Percentiles rank a stretch among this genome's conserved stretches.
These are phyloP conservation scores for Kodamaea plutei DNA, from an alignment of 1,139 yeast genomes.

Conservation along the genomic window DNA sequence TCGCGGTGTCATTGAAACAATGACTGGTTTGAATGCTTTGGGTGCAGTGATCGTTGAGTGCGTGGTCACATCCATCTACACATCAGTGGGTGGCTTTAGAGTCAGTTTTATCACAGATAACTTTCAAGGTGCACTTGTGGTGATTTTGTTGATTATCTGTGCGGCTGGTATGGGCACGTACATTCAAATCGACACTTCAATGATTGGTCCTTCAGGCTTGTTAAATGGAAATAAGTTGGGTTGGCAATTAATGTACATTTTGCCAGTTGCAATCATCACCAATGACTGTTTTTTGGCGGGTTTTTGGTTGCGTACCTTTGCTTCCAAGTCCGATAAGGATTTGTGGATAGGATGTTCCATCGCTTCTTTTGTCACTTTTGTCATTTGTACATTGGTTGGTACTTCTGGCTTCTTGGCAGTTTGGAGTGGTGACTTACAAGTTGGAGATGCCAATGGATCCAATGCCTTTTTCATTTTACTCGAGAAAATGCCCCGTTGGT, in stretches of 20 bases:
- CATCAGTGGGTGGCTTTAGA: slow-evolving; percentile 84
- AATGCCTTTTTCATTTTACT: slow-evolving; percentile 70
- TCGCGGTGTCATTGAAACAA: slow-evolving; percentile 66
- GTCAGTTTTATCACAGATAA: slow-evolving; percentile 88
- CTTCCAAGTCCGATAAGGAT: slow-evolving; percentile 74
- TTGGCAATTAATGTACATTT: slow-evolving; percentile 84
- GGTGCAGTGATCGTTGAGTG: slow-evolving; percentile 86
- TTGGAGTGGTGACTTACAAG: slow-evolving; percentile 73
- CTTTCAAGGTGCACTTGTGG: slow-evolving; percentile 74
- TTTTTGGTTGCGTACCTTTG: slow-evolving; percentile 92
- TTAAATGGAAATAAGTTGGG: slow-evolving; percentile 68
- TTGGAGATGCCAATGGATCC: slow-evolving; percentile 57
- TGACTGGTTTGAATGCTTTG: slow-evolving; percentile 76
- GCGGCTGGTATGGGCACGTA: slow-evolving; percentile 78
- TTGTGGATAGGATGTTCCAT: slow-evolving; percentile 69
- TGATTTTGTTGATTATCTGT: slow-evolving; percentile 64
- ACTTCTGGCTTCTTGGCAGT: slow-evolving; percentile 84
- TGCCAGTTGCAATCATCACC: slow-evolving; percentile 81
- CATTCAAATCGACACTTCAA: slow-evolving; percentile 60
- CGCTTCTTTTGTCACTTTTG: slow-evolving; percentile 64
- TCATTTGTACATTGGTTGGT: slow-evolving; percentile 69
- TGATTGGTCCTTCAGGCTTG: slow-evolving; percentile 62
- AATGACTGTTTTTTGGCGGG: slow-evolving; percentile 90
- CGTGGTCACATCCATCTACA: slow-evolving; percentile 81
- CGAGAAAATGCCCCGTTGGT: slow-evolving; percentile 80